Evolutionary conservation across 441 rosid species (phyloP), one percentile per base, ranked within the genome.

Genomic region (Croton setiger): DNA sequence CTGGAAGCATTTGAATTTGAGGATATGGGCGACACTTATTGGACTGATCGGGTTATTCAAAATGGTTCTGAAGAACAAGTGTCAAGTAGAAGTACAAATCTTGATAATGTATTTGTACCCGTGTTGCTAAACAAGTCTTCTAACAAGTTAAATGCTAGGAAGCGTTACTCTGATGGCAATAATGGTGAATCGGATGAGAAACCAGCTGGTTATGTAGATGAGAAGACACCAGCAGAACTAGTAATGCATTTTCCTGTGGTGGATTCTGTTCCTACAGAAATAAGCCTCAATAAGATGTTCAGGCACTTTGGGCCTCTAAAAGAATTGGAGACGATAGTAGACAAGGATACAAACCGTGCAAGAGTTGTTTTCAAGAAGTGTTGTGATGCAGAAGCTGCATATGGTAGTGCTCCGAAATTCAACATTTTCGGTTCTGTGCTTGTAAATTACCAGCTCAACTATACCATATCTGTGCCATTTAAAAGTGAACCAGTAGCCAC

Each of bases 41-140:
- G 99, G 99, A 94, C 96, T 44, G 97, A 94, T 81, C 85, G 91
- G 76, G 82, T 92, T 68, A 85, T 94, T 57, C 86, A 90, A 74
- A 92, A 94, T 78, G 96, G 96, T 60, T 82, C 88, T 31, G 97
- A 90, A 75, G 97, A 88, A 86, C 88, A 86, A 58, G 86, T 77
- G n/a, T 63, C 85, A 52, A 76, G 79, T 44, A 79, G 77, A 69
- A 82, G 66, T 71, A 80, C 72, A 21, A 86, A 78, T 76, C 73
- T 72, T 43, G 85, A 79, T 17, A 82, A 82, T 78, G 83, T 80
- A 52, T 47, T 82, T 71, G 83, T 83, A 75, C 86, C 91, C 3
- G 81, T 80, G 68, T 82, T 76, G n/a, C 76, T 76, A 39, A 81
- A 60, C 66, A 91, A 90, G 78, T 78, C 88, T 45, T 57, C 70